These are phyloP conservation scores for Penicillium turbatum DNA, from an alignment of 495 filamentous ascomycete genomes.

Conservation along the genomic window DNA sequence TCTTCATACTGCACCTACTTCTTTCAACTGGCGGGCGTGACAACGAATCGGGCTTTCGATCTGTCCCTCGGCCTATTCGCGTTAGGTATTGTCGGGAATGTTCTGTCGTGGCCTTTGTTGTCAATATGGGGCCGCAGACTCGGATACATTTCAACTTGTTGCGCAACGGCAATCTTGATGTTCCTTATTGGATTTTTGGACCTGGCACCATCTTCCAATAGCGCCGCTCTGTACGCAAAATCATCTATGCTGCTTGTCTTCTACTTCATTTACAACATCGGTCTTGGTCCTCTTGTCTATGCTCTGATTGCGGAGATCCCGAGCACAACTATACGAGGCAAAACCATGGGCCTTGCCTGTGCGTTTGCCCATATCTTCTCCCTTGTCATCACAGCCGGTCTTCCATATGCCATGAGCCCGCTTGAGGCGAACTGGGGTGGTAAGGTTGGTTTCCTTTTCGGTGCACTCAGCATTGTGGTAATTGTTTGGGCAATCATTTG, in stretches of 20 bases:
- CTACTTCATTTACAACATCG: conserved; percentile 55
- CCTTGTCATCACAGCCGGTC: conserved; percentile 59
- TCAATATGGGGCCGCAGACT: conserved; percentile 51
- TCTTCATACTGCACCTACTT: conserved; percentile 38
- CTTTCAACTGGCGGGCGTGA: conserved; percentile 59
- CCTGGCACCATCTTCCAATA: conserved; percentile 38
- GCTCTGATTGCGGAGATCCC: conserved; percentile 60
- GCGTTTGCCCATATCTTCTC: conserved; percentile 53
- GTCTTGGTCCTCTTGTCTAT: conserved; percentile 60
- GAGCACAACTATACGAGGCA: conserved; percentile 53
- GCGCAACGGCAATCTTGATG: conserved; percentile 45
- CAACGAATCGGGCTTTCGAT: conserved; percentile 52
- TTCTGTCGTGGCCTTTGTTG: conserved; percentile 63
- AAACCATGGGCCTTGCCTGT: conserved; percentile 61
- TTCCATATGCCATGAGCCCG: conserved; percentile 64
- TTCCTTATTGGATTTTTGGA: conserved; percentile 59
- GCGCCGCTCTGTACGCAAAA: conserved; percentile 47
- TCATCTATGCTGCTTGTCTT: conserved; percentile 55
- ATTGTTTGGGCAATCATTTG: conserved; percentile 49
- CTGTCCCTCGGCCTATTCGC: conserved; percentile 64
- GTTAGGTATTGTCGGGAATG: conserved; percentile 61
- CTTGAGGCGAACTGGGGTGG: conserved; percentile 58
- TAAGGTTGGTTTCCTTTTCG: conserved; percentile 66
- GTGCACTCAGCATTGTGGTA: conserved; percentile 44
- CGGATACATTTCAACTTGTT: conserved; percentile 51